Evolutionary conservation across 2,329 filamentous ascomycete species (phyloP).

Genomic region (Penicillium sp.): DNA sequence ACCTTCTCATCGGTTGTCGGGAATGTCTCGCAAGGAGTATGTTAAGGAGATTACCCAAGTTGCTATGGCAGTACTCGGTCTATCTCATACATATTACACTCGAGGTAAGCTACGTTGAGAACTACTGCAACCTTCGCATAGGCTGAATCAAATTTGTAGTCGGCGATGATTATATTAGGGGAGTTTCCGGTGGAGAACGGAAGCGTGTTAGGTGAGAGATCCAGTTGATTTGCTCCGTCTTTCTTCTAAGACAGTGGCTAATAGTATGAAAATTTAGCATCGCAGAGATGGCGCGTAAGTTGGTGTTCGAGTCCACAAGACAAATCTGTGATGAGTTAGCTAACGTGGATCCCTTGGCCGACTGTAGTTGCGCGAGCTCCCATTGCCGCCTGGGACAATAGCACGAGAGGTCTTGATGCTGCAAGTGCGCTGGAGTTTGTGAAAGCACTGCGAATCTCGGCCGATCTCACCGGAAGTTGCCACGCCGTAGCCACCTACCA

Average conservation of each 20-base stretch:
- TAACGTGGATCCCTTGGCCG: not conserved
- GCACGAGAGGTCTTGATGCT: constrained; percentile 56
- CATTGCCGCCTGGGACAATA: constrained; percentile 50
- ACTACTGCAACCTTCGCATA: too few relatives aligned
- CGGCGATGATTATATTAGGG: constrained; percentile 60
- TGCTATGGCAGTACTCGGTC: constrained; percentile 44
- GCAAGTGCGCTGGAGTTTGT: constrained; percentile 63
- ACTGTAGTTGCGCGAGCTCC: constrained; percentile 29
- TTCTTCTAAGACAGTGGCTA: not conserved
- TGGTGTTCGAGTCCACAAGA: too few relatives aligned
- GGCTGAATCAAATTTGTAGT: constrained; percentile 26
- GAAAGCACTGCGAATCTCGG: constrained; percentile 53
- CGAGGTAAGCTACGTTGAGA: constrained; percentile 35
- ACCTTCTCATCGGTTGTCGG: constrained; percentile 42
- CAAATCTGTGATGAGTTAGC: too few relatives aligned
- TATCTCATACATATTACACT: constrained; percentile 48
- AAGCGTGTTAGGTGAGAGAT: constrained; percentile 57
- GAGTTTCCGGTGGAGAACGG: constrained; percentile 63
- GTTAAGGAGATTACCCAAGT: constrained; percentile 44
- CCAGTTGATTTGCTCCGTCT: not conserved
- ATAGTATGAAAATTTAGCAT: constrained; percentile 24
- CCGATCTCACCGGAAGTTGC: constrained; percentile 53
- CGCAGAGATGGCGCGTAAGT: constrained; percentile 38
- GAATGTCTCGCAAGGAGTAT: constrained; percentile 44
- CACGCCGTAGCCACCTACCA: constrained; percentile 63